Base-by-base conservation (phyloP, 2,329 filamentous ascomycete genomes). In the Phyllosticta citriasiana region DNA sequence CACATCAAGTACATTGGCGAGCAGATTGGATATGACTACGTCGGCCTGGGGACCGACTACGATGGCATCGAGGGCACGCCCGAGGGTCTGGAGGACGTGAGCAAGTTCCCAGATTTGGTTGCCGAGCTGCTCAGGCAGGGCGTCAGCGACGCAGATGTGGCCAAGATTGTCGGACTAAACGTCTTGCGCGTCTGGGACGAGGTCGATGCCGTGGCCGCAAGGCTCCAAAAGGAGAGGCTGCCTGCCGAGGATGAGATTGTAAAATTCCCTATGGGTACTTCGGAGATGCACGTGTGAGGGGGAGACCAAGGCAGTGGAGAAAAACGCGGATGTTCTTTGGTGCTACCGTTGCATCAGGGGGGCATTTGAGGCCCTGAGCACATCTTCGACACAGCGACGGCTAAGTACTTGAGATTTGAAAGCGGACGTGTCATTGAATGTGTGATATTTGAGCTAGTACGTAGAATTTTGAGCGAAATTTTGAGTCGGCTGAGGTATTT, bases 21-120 rank as follows among this genome's bases (percentile, higher is more conserved):
- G 54, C 76, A 88, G 33, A 90, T 96, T 63, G 93, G 93, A 2
- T 97, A 88, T 67, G 88, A 92, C 51, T 83, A 96, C 71, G 91
- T 97, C 16, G 93, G 92, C 0, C 74, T 97, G 19, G 93, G 93
- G 0, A 91, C 88, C 58, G 93, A 97, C 72, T 97, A 92, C 71
- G 92, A 97, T 71, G 93, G 85, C 8, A 92, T 92, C 61, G 69
- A 72, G 1, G 72, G 67, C 0, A 85, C 85, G 4, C 91, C 92
- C 0, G 71, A 77, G 59, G 93, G 92, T 0, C 74, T 97, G 55
- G 89, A 94, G 47, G 91, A 96, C 72, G 91, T 96, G 6, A 85
- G 86, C 56, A 90, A 89, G 70, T 96, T 88, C 68, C 92, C 91
- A 0, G 83, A 87, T 61, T 75, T 97, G 53, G 82, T 97, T 8